Percentiles rank a stretch among this genome's conserved stretches.
These are phyloP conservation scores for Paraglomus brasilianum DNA, from an alignment of 192 early-diverging fungal genomes.

Conservation along the genomic window DNA sequence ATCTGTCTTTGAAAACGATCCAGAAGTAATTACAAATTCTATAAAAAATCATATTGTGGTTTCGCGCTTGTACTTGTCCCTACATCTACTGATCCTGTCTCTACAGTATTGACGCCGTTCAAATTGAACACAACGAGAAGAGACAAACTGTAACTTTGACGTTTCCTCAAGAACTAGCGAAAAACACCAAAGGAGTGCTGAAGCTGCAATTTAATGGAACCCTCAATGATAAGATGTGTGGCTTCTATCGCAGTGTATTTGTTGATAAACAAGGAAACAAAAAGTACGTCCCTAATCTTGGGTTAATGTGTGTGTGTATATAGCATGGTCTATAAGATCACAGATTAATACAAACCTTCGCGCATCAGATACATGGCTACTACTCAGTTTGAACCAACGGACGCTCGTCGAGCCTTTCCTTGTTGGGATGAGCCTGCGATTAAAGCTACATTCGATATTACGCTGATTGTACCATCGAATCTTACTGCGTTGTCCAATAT, in stretches of 20 bases:
- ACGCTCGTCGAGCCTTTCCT: slow-evolving; percentile 90
- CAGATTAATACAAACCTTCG: not conserved
- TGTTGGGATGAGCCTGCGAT: slow-evolving; percentile 96
- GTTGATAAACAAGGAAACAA: slow-evolving; percentile 36
- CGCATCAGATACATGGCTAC: slow-evolving; percentile 74
- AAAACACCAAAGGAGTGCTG: slow-evolving; percentile 52
- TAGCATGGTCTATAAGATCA: too few species aligned
- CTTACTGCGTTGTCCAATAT: slow-evolving; percentile 92
- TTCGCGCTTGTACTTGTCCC: not conserved
- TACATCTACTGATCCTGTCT: not conserved
- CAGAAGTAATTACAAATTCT: slow-evolving; percentile 38
- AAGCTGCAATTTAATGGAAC: slow-evolving; percentile 62
- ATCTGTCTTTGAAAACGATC: slow-evolving; percentile 51
- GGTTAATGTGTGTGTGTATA: not conserved
- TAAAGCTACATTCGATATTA: slow-evolving; percentile 94
- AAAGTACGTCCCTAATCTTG: not conserved
- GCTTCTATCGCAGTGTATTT: slow-evolving; percentile 88
- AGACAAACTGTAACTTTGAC: slow-evolving; percentile 53
- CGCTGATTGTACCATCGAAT: slow-evolving; percentile 71
- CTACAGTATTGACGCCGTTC: slow-evolving; percentile 40
- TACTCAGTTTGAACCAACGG: slow-evolving; percentile 95
- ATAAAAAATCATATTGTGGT: not conserved
- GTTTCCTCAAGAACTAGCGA: slow-evolving; percentile 57
- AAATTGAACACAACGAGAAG: slow-evolving; percentile 46
- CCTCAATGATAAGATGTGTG: slow-evolving; percentile 86